Conservation (phyloP, 192 early-diverging fungal species). For the Rhizoclosmatium globosum region DNA sequence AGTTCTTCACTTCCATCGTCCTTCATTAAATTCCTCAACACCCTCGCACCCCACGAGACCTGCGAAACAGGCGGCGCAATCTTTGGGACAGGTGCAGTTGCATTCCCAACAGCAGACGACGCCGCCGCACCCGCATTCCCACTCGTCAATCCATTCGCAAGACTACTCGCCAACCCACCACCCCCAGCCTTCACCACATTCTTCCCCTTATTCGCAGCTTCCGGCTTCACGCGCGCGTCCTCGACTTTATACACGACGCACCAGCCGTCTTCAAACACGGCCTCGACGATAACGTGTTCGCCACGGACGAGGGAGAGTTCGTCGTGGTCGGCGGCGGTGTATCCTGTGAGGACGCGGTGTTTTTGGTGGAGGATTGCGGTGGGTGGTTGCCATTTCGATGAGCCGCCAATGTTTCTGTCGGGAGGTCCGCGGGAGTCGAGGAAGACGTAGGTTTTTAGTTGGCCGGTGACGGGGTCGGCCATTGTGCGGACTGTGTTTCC, state of each 20-base stretch:
- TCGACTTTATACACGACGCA: conserved; percentile 23
- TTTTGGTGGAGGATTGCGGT: not conserved
- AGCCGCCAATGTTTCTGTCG: conserved; percentile 20
- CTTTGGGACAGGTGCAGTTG: not conserved
- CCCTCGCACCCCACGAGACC: conserved; percentile 11
- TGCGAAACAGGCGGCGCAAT: not conserved
- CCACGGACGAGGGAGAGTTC: conserved; percentile 11
- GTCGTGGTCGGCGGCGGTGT: conserved; percentile 7
- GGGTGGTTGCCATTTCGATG: conserved; percentile 20
- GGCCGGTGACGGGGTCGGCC: conserved; percentile 28
- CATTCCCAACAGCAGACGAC: too few species aligned
- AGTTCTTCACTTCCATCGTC: conserved; percentile 10
- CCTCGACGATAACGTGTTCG: conserved; percentile 13
- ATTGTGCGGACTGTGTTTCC: conserved; percentile 13
- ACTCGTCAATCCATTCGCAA: too few species aligned
- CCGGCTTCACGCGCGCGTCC: conserved; percentile 7
- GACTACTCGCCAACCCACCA: too few species aligned
- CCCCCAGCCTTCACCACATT: not conserved
- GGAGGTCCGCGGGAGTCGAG: conserved; percentile 27
- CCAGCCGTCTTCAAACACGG: conserved; percentile 33
- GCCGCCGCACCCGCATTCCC: too few species aligned
- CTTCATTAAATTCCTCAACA: conserved; percentile 9
- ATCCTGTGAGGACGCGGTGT: conserved; percentile 24
- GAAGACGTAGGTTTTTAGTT: conserved; percentile 19
- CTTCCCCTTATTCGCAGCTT: conserved; percentile 18